These are phyloP conservation scores for Santalum album DNA, from an alignment of 164 flowering plant species.

Conservation along the genomic window DNA sequence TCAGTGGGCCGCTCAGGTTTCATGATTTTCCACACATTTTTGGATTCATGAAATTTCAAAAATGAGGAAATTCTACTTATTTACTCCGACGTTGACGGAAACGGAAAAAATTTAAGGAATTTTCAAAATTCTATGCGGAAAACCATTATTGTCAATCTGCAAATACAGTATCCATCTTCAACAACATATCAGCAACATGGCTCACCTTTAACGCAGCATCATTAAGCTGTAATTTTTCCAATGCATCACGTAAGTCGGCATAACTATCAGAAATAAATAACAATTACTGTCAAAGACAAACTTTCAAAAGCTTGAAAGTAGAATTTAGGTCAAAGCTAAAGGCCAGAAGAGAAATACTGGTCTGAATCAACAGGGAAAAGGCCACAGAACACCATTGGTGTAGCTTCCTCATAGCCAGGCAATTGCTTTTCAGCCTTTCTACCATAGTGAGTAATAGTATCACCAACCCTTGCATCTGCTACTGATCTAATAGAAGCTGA, in stretches of 20 bases:
- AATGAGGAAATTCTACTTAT: no score
- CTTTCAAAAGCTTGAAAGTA: background rate
- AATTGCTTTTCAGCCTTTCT: constrained; percentile 66
- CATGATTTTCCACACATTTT: no score
- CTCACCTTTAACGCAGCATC: constrained; percentile 90
- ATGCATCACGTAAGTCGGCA: constrained; percentile 86
- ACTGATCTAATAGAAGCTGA: constrained; percentile 94
- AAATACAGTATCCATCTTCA: no score
- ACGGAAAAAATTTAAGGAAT: no score
- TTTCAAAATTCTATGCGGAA: no score
- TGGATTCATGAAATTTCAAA: no score
- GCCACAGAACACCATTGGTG: constrained; percentile 99
- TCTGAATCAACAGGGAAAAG: constrained; percentile 95
- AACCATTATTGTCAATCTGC: no score
- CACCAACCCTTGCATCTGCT: constrained; percentile 98
- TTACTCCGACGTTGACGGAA: no score
- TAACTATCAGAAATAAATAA: constrained; percentile 38
- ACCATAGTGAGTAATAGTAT: constrained; percentile 67
- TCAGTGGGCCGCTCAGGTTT: no score
- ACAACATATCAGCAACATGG: no score
- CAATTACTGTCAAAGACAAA: constrained; percentile 1
- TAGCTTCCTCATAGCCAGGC: constrained; percentile 96
- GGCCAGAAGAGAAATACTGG: constrained; percentile 45
- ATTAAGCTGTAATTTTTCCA: constrained; percentile 92
- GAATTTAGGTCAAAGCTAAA: constrained; percentile 3